Conservation (phyloP, 2,329 filamentous ascomycete species). For the Biscogniauxia marginata region DNA sequence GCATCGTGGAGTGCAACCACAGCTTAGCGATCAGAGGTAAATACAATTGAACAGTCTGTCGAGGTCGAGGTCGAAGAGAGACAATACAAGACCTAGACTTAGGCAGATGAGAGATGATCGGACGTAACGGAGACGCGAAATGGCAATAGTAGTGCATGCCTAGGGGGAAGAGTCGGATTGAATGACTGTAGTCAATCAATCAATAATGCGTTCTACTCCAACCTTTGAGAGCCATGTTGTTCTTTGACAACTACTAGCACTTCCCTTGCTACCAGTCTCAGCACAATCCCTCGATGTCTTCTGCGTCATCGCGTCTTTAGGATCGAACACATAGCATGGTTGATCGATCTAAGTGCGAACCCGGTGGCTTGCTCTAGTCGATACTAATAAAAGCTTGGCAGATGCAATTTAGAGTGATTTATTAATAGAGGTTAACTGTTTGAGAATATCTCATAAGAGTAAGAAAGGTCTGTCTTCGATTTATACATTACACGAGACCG, state of each 20-base stretch:
- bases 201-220: not conserved
- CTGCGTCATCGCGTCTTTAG: constrained; percentile 22
- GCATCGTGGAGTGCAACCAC: constrained; percentile 21
- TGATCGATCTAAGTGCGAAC: constrained; percentile 12
- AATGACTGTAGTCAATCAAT: not conserved
- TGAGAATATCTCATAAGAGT: too few relatives aligned
- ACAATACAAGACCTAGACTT: not conserved
- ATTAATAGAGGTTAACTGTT: too few relatives aligned
- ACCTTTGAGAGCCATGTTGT: not conserved
- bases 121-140: not conserved
- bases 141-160: not conserved
- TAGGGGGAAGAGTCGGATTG: not conserved
- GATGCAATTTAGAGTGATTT: too few relatives aligned
- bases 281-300: constrained; percentile 16
- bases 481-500: too few relatives aligned
- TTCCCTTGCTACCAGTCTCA: constrained; percentile 2
- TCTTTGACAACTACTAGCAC: not conserved
- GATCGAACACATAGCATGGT: constrained; percentile 14
- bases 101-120: not conserved
- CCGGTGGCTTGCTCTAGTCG: constrained; percentile 8
- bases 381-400: constrained; percentile 3
- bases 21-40: not conserved
- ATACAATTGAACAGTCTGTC: not conserved
- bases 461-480: too few relatives aligned
- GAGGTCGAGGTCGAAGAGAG: not conserved